phyloP scores from a whole-genome alignment of 2,329 filamentous ascomycete species.

The Diplodia intermedia region DNA sequence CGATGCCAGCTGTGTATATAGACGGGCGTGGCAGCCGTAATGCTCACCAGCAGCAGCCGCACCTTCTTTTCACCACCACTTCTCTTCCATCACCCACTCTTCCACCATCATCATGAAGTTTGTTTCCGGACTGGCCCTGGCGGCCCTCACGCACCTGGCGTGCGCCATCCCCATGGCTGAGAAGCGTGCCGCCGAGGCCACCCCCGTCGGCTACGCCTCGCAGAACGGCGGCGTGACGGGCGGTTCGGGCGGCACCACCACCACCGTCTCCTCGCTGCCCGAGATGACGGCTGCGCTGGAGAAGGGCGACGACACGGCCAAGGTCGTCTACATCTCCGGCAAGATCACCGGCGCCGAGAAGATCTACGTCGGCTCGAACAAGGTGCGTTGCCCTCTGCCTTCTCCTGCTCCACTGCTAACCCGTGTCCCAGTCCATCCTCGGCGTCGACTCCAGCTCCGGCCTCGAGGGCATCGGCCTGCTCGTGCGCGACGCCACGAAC shows the following conservation, averaged over 20 bases:
- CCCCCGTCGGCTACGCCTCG: constrained; percentile 55
- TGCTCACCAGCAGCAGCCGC: constrained; percentile 25
- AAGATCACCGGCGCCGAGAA: constrained; percentile 25
- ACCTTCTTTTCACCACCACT: constrained; percentile 17
- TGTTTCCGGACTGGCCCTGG: constrained; percentile 25
- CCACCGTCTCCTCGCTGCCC: constrained; percentile 61
- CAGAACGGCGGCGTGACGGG: constrained; percentile 62
- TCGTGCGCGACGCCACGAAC: constrained; percentile 61
- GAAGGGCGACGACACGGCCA: constrained; percentile 7
- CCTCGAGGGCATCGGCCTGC: constrained; percentile 56
- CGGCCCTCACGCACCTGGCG: constrained; percentile 25
- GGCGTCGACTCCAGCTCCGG: constrained; percentile 54
- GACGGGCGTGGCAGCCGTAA: constrained; percentile 5
- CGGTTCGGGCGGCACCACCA: constrained; percentile 61
- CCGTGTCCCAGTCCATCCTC: constrained; percentile 34
- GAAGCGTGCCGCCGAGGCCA: constrained; percentile 35
- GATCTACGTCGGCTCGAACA: constrained; percentile 29
- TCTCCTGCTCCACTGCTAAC: neutral
- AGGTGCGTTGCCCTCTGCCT: constrained; percentile 6
- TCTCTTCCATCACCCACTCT: neutral
- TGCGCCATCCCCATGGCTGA: constrained; percentile 27
- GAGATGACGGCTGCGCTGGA: constrained; percentile 58
- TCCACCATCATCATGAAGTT: constrained; percentile 24
- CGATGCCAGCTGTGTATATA: constrained; percentile 3
- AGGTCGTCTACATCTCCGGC: constrained; percentile 27